Base-by-base conservation (phyloP, 139 green algal species). In the Micractinium sp. region DNA sequence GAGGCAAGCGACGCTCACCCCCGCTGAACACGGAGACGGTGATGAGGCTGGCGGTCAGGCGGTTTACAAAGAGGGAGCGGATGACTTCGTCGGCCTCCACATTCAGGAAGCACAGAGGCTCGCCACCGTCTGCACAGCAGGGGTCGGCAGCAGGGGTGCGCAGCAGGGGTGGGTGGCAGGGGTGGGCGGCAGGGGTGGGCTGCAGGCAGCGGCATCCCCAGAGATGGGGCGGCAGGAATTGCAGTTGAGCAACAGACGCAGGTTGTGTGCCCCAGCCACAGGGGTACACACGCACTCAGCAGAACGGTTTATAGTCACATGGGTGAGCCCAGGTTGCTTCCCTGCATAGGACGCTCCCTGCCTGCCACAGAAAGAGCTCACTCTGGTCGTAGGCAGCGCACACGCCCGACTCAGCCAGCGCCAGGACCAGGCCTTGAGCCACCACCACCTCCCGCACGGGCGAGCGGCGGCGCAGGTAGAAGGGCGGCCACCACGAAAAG, bases 21-120 rank as follows among this genome's bases (percentile, higher is more conserved):
- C 60, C n/a, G 27, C 23, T 41, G 16, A 82, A 88, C 31, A 81
- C 53, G 41, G 38, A 71, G 71, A 88, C 27, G 20, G 71, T 88
- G 47, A 88, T 56, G 18, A 88, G 69, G n/a, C 15, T 23, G 1
- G 18, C 15, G 25, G 61, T 25, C 3, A 36, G 15, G 23, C 22
- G 38, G 69, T 29, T 66, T 27, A 88, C 27, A n/a, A 56, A 88
- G 23, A 88, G 67, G 9, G 47, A 56, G 47, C 85, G 31, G 38
- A 88, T 33, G 0, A 74, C 31, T 39, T 88, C 85, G 22, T 88
- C 85, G 0, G 85, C 85, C 41, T 81, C 85, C 0, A 81, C 53
- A 41, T 88, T 88, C 16, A 88, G 31, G 22, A 73, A 88, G 85
- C 71, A 82, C 23, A 88, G 41, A 18, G 31, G 85, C 31, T 60